These are phyloP conservation scores for Pezizomycotina sp. DNA, from an alignment of 2,329 filamentous ascomycete genomes.

Conservation along the genomic window DNA sequence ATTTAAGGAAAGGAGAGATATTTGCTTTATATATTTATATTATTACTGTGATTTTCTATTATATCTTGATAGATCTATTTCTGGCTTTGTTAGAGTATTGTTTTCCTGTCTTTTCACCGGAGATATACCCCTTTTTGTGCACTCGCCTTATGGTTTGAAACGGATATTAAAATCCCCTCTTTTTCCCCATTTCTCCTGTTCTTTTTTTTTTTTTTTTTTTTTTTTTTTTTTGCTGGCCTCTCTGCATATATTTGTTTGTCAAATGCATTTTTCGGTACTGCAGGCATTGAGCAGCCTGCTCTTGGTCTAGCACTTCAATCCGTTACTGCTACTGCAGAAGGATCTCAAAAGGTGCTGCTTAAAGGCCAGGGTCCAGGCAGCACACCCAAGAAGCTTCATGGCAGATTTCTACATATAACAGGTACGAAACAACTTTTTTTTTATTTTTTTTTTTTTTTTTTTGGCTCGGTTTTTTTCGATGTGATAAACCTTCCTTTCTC, in stretches of 20 bases:
- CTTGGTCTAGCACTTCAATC: slow-evolving; percentile 6
- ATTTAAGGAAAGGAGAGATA: no score
- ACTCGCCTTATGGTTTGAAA: no score
- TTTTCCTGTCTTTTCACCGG: no score
- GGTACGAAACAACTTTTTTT: slow-evolving; percentile 38
- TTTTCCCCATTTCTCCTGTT: background rate
- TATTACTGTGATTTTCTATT: no score
- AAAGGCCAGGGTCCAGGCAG: slow-evolving; percentile 1
- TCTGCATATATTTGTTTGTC: background rate
- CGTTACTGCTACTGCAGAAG: background rate
- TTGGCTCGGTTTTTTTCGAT: slow-evolving; percentile 16
- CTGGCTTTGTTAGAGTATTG: no score
- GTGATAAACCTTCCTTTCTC: slow-evolving; percentile 17
- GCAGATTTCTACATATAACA: slow-evolving; percentile 75
- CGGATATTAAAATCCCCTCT: background rate
- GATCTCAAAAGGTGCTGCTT: slow-evolving; percentile 3
- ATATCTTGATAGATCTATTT: no score
- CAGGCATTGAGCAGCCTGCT: slow-evolving; percentile 5
- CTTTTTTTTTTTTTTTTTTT: slow-evolving; percentile 1
- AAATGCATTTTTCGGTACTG: slow-evolving; percentile 5
- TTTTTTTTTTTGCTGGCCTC: background rate
- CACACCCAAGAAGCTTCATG: slow-evolving; percentile 38
- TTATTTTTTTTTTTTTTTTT: slow-evolving; percentile 9
- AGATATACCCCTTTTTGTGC: no score
- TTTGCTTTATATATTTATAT: no score